phyloP scores from a whole-genome alignment of 225 moss, liverwort and hornwort genomes.

The Anthoceros angustus region DNA sequence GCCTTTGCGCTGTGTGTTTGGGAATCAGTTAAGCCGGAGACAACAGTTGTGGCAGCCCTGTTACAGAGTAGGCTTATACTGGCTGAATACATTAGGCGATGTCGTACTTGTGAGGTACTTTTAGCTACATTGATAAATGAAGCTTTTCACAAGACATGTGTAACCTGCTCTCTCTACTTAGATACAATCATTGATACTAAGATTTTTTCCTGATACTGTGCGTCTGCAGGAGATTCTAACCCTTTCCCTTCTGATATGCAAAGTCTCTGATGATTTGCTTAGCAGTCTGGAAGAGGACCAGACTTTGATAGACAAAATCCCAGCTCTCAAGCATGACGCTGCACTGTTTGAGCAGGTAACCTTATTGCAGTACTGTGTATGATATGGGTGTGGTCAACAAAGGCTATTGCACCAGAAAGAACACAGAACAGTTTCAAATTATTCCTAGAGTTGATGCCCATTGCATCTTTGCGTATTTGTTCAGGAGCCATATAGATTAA shows the following conservation, averaged over 20 bases:
- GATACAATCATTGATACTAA: background rate
- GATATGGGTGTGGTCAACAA: background rate
- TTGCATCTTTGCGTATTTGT: background rate
- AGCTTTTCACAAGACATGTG: background rate
- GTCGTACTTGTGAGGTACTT: slow-evolving; percentile 71
- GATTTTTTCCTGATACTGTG: background rate
- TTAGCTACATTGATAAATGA: background rate
- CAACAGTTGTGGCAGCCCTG: slow-evolving; percentile 78
- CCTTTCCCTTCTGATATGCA: slow-evolving; percentile 66
- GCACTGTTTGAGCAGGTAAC: slow-evolving; percentile 62
- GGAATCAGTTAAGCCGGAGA: slow-evolving; percentile 69
- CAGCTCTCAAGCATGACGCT: slow-evolving; percentile 49
- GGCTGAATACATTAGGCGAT: slow-evolving; percentile 77
- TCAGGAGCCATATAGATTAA: slow-evolving; percentile 89
- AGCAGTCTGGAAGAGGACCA: slow-evolving; percentile 66
- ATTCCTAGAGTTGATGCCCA: no score
- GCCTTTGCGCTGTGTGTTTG: slow-evolving; percentile 7
- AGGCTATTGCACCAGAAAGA: no score
- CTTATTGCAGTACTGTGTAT: background rate
- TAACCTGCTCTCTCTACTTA: background rate
- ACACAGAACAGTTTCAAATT: no score
- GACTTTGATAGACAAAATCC: slow-evolving; percentile 55
- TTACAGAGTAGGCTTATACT: slow-evolving; percentile 75
- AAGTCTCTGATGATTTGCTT: slow-evolving; percentile 42
- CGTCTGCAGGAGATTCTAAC: slow-evolving; percentile 59